phyloP scores from a whole-genome alignment of 2,329 filamentous ascomycete genomes.

The Hirsutella thompsonii region DNA sequence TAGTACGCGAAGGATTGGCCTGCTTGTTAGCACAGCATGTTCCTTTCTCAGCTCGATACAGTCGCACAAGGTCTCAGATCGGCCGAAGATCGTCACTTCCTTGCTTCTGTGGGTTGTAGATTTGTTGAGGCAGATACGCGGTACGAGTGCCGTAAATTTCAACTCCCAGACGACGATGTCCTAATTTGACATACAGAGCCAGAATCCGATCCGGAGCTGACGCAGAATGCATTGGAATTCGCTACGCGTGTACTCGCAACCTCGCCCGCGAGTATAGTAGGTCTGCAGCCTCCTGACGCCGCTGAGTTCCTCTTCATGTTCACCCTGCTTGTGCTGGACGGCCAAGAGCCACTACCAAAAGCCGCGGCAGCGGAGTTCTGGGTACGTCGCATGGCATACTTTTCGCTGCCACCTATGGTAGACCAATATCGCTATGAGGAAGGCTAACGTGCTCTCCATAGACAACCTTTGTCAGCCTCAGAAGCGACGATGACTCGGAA shows the following conservation, averaged over 20 bases:
- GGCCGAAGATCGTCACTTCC: constrained; percentile 33
- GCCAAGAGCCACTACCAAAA: constrained; percentile 64
- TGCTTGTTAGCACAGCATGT: constrained; percentile 58
- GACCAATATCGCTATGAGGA: neutral
- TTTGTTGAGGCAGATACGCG: constrained; percentile 48
- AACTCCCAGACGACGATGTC: constrained; percentile 5
- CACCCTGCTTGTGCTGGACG: constrained; percentile 54
- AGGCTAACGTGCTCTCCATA: constrained; percentile 13
- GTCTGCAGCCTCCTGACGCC: constrained; percentile 38
- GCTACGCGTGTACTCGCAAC: constrained; percentile 49
- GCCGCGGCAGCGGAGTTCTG: constrained; percentile 63
- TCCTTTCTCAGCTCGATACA: constrained; percentile 53
- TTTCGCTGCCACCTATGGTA: neutral
- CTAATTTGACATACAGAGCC: constrained; percentile 26
- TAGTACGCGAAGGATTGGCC: constrained; percentile 53
- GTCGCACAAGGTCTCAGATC: constrained; percentile 26
- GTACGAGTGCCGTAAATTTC: constrained; percentile 18
- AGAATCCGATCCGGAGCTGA: constrained; percentile 60
- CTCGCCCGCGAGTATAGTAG: constrained; percentile 48
- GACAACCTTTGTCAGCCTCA: constrained; percentile 40
- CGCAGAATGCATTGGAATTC: constrained; percentile 64
- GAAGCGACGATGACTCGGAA: constrained; percentile 24
- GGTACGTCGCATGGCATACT: constrained; percentile 32
- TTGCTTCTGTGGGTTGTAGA: constrained; percentile 50
- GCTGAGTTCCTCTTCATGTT: constrained; percentile 61